phyloP scores from a whole-genome alignment of 148 eudicot species.

The Fagopyrum esculentum region DNA sequence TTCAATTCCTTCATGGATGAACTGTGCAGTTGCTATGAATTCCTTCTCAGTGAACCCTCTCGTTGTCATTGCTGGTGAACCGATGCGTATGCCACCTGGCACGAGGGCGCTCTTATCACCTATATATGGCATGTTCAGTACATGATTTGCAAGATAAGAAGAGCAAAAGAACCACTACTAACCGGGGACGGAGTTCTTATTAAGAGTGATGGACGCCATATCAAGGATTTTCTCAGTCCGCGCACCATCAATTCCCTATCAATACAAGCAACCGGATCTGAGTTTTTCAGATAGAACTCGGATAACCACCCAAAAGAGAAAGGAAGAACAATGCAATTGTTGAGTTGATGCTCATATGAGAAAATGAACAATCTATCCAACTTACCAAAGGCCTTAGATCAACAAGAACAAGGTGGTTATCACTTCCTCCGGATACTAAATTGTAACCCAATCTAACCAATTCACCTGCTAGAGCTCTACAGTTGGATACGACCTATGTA shows the following conservation, averaged over 20 bases:
- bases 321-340: too few relatives aligned
- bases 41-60: slow-evolving; percentile 71
- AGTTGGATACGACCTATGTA: slow-evolving; percentile 68
- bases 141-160: background rate
- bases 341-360: too few relatives aligned
- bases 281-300: too few relatives aligned
- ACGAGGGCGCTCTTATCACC: slow-evolving; percentile 88
- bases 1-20: slow-evolving; percentile 86
- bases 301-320: too few relatives aligned
- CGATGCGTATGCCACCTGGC: slow-evolving; percentile 83
- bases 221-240: slow-evolving; percentile 81
- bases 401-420: slow-evolving; percentile 87
- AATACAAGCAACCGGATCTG: too few relatives aligned
- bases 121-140: slow-evolving; percentile 8
- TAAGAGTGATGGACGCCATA: slow-evolving; percentile 79
- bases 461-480: slow-evolving; percentile 64
- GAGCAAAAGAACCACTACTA: background rate
- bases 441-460: slow-evolving; percentile 67
- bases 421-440: slow-evolving; percentile 89
- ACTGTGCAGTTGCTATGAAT: slow-evolving; percentile 57
- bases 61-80: slow-evolving; percentile 89
- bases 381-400: slow-evolving; percentile 81
- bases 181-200: slow-evolving; percentile 87
- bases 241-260: slow-evolving; percentile 70
- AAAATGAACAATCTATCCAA: background rate